Base-by-base conservation (phyloP, 2,329 filamentous ascomycete species). In the Zarea fungicola region DNA sequence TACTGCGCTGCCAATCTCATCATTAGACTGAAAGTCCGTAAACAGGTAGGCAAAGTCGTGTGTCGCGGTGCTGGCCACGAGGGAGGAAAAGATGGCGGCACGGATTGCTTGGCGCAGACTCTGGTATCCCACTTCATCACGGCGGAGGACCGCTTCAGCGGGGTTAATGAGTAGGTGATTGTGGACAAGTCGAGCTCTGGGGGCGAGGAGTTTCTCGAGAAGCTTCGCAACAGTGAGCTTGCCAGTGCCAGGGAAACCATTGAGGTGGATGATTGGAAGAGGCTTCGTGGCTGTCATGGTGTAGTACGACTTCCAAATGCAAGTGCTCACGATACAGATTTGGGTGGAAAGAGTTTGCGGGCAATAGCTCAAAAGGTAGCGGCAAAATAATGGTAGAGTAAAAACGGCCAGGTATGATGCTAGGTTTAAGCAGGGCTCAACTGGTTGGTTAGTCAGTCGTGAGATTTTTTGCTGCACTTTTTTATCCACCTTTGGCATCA, bases 91-190 rank as follows among this genome's bases (percentile, higher is more conserved):
- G 18, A 53, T 22, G 23, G 31, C 42, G 6, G 13, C 32, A 16
- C 51, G 51, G 26, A 53, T 41, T 4, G 39, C 42, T 16, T 37
- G 42, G 16, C 48, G 42, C 23, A 53, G 37, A 11, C 13, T 10
- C 26, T 53, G 48, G 42, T 53, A 53, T 22, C 41, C 51, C 18
- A 11, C 9, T 16, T 42, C 29, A 14, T 48, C 36, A 6, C 48
- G 51, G 9, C 22, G 25, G 11, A 53, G 42, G 6, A 51, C 34
- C 18, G 51, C 48, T 16, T 28, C 23, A 21, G 43, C 51, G 11
- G 48, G 48, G 31, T 53, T 28, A 31, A 53, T 51, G 9, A 51
- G 48, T 3, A 53, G 48, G 43, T 51, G 51, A 29, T 51, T 53
- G 25, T 51, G 46, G 6, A 53, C 48, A 13, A 51, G 37, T 3